Evolutionary conservation across 805 yeast genomes (phyloP).

Genomic region (Blastobotrys americana): DNA sequence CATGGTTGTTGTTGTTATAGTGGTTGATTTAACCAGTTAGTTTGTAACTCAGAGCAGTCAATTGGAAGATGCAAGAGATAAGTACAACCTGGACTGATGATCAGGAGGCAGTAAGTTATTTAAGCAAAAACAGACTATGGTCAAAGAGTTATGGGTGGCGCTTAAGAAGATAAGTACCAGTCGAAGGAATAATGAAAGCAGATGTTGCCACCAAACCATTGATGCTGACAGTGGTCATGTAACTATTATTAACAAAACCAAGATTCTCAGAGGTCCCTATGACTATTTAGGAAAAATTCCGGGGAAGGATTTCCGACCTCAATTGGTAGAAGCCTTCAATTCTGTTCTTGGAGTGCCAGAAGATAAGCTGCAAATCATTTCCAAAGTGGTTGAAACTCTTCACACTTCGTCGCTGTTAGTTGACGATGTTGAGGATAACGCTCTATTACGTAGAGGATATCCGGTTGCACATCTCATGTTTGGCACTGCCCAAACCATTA

Average conservation of each 20-base stretch:
- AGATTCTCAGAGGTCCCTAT: slow-evolving; percentile 40
- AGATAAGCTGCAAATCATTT: slow-evolving; percentile 35
- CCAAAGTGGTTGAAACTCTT: slow-evolving; percentile 46
- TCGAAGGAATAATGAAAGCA: slow-evolving; percentile 10
- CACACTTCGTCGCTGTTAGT: slow-evolving; percentile 64
- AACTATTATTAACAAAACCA: slow-evolving; percentile 2
- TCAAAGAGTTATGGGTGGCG: slow-evolving; percentile 1
- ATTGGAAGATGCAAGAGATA: neutral
- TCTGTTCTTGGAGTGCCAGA: slow-evolving; percentile 40
- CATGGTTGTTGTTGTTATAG: no score
- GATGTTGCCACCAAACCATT: neutral
- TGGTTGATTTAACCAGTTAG: no score
- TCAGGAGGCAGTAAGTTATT: slow-evolving; percentile 5
- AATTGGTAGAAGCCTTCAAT: slow-evolving; percentile 48
- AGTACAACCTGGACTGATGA: slow-evolving; percentile 4
- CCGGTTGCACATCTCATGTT: slow-evolving; percentile 72
- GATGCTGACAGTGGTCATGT: neutral
- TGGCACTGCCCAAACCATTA: slow-evolving; percentile 76
- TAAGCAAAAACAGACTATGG: no score
- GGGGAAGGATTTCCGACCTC: slow-evolving; percentile 51
- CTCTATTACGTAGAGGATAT: slow-evolving; percentile 62
- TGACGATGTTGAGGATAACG: slow-evolving; percentile 84
- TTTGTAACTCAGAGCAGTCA: no score
- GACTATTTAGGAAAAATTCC: slow-evolving; percentile 42
- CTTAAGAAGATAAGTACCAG: slow-evolving; percentile 8